Conservation (phyloP, 169 alveolate genomes). For the Cryptosporidium xiaoi region DNA sequence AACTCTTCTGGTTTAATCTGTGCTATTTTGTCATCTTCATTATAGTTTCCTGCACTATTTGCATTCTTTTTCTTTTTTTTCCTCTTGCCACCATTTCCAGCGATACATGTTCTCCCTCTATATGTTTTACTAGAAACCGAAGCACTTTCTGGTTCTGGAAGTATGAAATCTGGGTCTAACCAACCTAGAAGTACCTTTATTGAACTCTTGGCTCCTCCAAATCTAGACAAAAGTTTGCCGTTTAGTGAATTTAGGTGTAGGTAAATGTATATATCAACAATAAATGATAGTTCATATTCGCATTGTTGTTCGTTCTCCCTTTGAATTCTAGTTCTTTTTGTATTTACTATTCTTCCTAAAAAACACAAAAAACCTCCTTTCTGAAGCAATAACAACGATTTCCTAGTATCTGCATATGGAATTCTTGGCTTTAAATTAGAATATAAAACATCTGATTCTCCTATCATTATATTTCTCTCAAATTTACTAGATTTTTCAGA, state of each 20-base stretch:
- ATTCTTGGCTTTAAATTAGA: constrained; percentile 9
- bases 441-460: not conserved
- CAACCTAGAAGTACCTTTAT: constrained; percentile 16
- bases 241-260: not conserved
- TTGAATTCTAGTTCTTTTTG: constrained; percentile 8
- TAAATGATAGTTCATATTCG: not conserved
- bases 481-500: not conserved
- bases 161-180: constrained; percentile 19
- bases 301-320: not conserved
- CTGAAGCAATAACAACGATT: constrained; percentile 23
- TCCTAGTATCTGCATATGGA: constrained; percentile 26
- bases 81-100: not conserved
- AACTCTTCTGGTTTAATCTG: constrained; percentile 50
- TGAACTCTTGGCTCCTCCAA: not conserved
- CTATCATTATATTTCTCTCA: not conserved
- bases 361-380: constrained; percentile 15
- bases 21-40: not conserved
- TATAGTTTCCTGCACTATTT: no score
- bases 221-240: constrained; percentile 2
- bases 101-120: no score
- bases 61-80: not conserved
- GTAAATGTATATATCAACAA: constrained; percentile 1
- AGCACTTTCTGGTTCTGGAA: constrained; percentile 6
- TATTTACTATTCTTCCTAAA: not conserved
- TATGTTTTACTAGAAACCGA: no score